These are phyloP conservation scores for Otatea glauca DNA, from an alignment of 176 grass and related monocot genomes.

Conservation along the genomic window DNA sequence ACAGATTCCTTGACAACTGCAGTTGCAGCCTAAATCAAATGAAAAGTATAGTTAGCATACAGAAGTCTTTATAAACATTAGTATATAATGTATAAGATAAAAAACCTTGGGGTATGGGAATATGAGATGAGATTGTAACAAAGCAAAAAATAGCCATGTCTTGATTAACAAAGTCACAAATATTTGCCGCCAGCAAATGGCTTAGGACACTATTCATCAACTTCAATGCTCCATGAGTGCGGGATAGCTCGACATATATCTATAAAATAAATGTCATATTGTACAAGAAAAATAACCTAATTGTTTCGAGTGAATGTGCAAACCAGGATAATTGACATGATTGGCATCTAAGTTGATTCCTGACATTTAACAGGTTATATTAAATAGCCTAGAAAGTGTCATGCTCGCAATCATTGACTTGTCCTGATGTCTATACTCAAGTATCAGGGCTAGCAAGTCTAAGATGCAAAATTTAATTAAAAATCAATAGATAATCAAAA, in stretches of 20 bases:
- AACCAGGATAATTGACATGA: not conserved
- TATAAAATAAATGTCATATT: not conserved
- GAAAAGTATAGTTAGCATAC: constrained; percentile 33
- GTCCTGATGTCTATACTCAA: not conserved
- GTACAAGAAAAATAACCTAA: not conserved
- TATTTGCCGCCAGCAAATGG: constrained; percentile 14
- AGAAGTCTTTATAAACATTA: constrained; percentile 42
- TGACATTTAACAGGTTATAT: constrained; percentile 10
- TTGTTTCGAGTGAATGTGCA: not conserved
- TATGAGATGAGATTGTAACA: constrained; percentile 19
- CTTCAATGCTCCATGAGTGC: not conserved
- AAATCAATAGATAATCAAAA: constrained; percentile 3
- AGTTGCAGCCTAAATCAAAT: constrained; percentile 66
- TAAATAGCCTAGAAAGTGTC: constrained; percentile 27
- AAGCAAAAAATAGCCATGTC: constrained; percentile 36
- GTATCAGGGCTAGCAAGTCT: not conserved
- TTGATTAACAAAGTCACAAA: constrained; percentile 16
- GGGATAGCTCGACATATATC: not conserved
- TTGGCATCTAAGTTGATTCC: constrained; percentile 11
- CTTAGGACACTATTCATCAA: constrained; percentile 19
- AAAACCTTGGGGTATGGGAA: constrained; percentile 9
- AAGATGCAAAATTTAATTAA: not conserved
- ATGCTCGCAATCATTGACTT: constrained; percentile 21
- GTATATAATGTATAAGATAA: not conserved
- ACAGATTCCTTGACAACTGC: constrained; percentile 78